These are phyloP conservation scores for Pleurotus tuoliensis DNA, from an alignment of 768 basidiomycete genomes.

Conservation along the genomic window DNA sequence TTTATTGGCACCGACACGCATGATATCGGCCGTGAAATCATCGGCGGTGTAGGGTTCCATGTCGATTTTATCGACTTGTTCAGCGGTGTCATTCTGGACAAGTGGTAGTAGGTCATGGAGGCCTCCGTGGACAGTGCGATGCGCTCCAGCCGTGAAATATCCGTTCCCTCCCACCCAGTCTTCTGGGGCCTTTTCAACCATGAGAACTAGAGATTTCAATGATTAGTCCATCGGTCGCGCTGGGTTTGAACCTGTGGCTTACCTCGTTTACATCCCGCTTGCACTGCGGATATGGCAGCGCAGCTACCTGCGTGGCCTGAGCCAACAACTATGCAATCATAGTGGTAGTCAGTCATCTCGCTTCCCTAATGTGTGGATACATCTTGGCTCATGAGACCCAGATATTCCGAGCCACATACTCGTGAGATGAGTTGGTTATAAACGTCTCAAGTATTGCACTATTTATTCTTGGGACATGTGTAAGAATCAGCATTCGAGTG, in stretches of 20 bases:
- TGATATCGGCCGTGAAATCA: constrained; percentile 55
- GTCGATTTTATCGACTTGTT: constrained; percentile 45
- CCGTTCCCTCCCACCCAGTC: constrained; percentile 71
- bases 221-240: neutral
- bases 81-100: constrained; percentile 42
- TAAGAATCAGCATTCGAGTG: too few species aligned
- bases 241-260: constrained; percentile 8
- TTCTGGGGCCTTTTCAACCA: constrained; percentile 62
- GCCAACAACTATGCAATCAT: constrained; percentile 61
- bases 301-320: constrained; percentile 67
- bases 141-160: constrained; percentile 68
- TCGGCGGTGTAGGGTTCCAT: constrained; percentile 54
- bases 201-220: constrained; percentile 35
- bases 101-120: constrained; percentile 56
- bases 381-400: neutral
- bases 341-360: constrained; percentile 13
- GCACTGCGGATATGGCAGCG: constrained; percentile 56
- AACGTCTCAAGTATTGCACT: too few species aligned
- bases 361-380: neutral
- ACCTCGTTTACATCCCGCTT: constrained; percentile 54
- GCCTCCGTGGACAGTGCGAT: constrained; percentile 60
- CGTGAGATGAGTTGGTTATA: neutral
- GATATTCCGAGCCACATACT: neutral
- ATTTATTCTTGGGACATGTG: too few species aligned
- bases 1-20: constrained; percentile 50